Conservation (phyloP, 176 grass and related monocot genomes). For the Musa schizocarpa region DNA sequence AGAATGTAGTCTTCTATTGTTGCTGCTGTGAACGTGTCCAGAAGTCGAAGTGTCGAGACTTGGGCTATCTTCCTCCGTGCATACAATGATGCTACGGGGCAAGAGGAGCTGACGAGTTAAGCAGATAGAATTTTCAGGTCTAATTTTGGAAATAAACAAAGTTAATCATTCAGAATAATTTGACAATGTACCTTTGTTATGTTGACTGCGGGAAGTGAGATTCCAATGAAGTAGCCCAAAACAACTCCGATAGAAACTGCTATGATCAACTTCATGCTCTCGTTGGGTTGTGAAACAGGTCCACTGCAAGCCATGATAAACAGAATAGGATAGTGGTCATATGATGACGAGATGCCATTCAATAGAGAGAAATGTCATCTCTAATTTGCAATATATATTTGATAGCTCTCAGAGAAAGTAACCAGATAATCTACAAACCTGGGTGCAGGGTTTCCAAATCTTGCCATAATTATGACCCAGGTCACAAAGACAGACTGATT, state of each 20-base stretch:
- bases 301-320: background rate
- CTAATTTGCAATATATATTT: too few relatives aligned
- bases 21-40: background rate
- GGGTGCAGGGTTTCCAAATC: background rate
- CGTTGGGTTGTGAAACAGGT: background rate
- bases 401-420: too few relatives aligned
- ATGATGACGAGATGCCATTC: background rate
- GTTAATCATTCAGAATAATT: background rate
- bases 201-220: conserved; percentile 3
- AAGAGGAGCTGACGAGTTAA: conserved; percentile 24
- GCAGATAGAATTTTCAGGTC: background rate
- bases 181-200: conserved; percentile 20
- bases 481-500: conserved; percentile 4
- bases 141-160: background rate
- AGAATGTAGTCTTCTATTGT: too few relatives aligned
- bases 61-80: conserved; percentile 19
- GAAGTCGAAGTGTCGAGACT: conserved; percentile 8
- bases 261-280: conserved; percentile 11
- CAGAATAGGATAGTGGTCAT: background rate
- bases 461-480: conserved; percentile 11
- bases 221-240: conserved; percentile 30
- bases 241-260: conserved; percentile 13
- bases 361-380: too few relatives aligned
- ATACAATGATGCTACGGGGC: conserved; percentile 5
- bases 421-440: conserved; percentile 5